A percentile compares a stretch with the other conserved stretches of the same genome.
Evolutionary conservation across 306 rosid genomes (phyloP).

Genomic region (Sicyos edulis): DNA sequence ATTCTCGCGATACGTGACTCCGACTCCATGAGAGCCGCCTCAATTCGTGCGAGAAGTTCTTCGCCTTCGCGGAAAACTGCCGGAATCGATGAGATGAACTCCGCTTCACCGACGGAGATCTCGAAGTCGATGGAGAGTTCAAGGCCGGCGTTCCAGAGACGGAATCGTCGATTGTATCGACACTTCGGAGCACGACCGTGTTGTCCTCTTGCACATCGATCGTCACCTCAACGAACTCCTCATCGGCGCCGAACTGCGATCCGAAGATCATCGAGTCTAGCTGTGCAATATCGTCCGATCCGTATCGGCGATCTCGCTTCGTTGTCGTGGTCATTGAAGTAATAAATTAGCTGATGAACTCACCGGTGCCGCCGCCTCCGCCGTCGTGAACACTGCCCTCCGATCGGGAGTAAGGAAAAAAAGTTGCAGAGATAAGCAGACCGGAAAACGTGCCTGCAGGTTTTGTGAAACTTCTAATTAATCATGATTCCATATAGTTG

Average conservation of each 20-base stretch:
- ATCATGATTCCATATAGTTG: background rate
- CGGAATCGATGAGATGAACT: constrained; percentile 56
- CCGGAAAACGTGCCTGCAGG: constrained; percentile 12
- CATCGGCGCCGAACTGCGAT: constrained; percentile 17
- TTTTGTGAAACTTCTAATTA: background rate
- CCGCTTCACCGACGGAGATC: constrained; percentile 56
- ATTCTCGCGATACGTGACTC: constrained; percentile 45
- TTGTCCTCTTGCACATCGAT: constrained; percentile 87
- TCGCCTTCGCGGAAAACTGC: constrained; percentile 88
- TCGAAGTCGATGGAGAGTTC: constrained; percentile 32
- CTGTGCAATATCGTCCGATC: constrained; percentile 59
- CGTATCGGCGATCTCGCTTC: constrained; percentile 71
- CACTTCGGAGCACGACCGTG: constrained; percentile 84
- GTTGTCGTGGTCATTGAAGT: constrained; percentile 41
- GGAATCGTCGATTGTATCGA: constrained; percentile 45
- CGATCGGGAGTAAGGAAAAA: too few relatives aligned
- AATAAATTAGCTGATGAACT: background rate
- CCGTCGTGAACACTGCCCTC: too few relatives aligned
- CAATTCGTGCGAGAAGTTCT: constrained; percentile 66
- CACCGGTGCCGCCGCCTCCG: too few relatives aligned
- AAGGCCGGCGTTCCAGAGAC: constrained; percentile 35
- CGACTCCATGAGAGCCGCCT: constrained; percentile 78
- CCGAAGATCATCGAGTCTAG: constrained; percentile 29
- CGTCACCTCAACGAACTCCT: constrained; percentile 92
- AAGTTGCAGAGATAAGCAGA: too few relatives aligned